Evolutionary conservation across 495 filamentous ascomycete species (phyloP).

Genomic region (Tuber aestivum): DNA sequence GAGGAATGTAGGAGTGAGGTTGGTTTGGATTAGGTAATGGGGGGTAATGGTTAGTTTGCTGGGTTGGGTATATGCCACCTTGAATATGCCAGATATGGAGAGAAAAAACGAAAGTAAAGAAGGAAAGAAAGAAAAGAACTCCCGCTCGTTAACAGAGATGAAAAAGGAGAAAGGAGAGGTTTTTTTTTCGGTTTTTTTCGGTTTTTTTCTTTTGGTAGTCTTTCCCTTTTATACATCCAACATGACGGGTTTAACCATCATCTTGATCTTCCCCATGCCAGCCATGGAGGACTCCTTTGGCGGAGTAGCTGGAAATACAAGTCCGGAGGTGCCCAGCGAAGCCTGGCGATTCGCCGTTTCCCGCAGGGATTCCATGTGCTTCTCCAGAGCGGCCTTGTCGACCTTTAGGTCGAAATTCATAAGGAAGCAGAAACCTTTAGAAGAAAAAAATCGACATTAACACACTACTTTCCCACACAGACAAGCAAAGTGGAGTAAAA

Average conservation of each 20-base stretch:
- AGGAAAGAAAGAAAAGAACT: conserved; percentile 31
- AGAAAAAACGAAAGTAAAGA: conserved; percentile 9
- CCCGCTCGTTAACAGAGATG: conserved; percentile 22
- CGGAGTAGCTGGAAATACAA: conserved; percentile 43
- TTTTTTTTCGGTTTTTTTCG: conserved; percentile 29
- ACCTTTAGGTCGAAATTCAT: conserved; percentile 75
- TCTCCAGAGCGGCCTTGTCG: conserved; percentile 55
- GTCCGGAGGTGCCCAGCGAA: conserved; percentile 39
- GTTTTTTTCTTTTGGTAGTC: conserved; percentile 17
- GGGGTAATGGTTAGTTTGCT: conserved; percentile 1
- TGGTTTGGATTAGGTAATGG: conserved; percentile 1
- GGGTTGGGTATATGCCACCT: background rate
- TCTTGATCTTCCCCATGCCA: conserved; percentile 42
- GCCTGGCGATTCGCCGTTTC: conserved; percentile 40
- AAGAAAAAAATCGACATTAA: conserved; percentile 3
- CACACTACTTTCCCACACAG: background rate
- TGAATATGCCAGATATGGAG: conserved; percentile 33
- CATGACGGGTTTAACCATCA: conserved; percentile 39
- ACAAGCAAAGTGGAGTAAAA: conserved; percentile 45
- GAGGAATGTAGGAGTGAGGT: background rate
- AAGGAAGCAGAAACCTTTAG: conserved; percentile 64
- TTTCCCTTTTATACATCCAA: conserved; percentile 44
- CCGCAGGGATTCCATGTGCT: conserved; percentile 51
- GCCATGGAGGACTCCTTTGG: conserved; percentile 29
- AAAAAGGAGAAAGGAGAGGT: conserved; percentile 37